Evolutionary conservation across 371 early-diverging fungal species (phyloP), one percentile per base, ranked within the genome.

Genomic region (Mortierella sp.): DNA sequence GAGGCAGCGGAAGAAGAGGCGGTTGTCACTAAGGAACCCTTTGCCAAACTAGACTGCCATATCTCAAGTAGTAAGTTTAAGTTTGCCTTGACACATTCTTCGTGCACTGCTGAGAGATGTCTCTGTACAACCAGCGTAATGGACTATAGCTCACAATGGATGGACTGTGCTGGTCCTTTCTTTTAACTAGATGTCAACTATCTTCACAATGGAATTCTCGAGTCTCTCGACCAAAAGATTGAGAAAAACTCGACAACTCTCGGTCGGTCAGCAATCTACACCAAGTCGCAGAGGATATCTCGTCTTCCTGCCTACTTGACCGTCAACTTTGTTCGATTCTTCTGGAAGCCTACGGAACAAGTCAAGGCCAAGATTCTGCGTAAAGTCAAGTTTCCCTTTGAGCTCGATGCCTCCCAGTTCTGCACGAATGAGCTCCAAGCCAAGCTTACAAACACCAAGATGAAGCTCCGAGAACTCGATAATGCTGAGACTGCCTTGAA

Each of bases 281-380:
- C 91, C 70, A 96, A 96, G 74, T 92, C 88, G 9, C 93, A 94
- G 53, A 90, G 92, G 54, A 93, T 99, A 31, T 92, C 92, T 19
- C 93, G 98, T 6, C 88, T 99, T 48, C 99, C 99, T 2, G 86
- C 90, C 21, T 99, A 99, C 83, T 85, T 99, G 74, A 94, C 98
- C 0, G 89, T 98, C 26, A 94, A 96, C 77, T 98, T 97, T 88
- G 95, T 98, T 51, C 93, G 99, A 34, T 98, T 98, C 90, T 98
- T 95, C 89, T 99, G 99, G 99, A 98, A 98, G 80, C 90, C 95
- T 0, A 88, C 92, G 31, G 95, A 96, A 81, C 89, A 91, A 54
- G 91, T 96, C n/a, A 95, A 95, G 69, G 97, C 98, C 57, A 99
- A 99, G 89, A 98, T 99, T 85, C 80, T 96, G 72, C 92, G 95